Conservation (phyloP, 1,284 basidiomycete genomes). For the Pyrrhoderma lamaoense region DNA sequence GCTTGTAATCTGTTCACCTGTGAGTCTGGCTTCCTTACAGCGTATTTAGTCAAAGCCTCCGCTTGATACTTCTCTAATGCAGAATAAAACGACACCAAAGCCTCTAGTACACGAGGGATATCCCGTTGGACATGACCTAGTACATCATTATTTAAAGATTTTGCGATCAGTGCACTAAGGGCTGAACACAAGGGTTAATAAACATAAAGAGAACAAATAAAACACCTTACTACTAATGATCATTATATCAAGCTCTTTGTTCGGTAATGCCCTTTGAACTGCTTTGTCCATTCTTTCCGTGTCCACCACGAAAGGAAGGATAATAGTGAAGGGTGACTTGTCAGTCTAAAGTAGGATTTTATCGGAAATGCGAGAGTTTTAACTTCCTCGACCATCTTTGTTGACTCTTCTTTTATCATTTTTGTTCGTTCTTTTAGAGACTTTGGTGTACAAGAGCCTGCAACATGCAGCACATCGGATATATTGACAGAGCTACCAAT, state of each 20-base stretch:
- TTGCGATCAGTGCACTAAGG: conserved; percentile 56
- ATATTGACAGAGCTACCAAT: conserved; percentile 38
- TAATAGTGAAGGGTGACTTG: neutral
- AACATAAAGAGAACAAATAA: neutral
- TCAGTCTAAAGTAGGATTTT: neutral
- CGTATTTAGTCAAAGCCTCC: conserved; percentile 32
- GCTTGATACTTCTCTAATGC: conserved; percentile 58
- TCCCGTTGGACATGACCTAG: conserved; percentile 80
- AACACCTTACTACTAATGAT: conserved; percentile 45
- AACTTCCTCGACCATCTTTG: neutral
- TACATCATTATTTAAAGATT: conserved; percentile 70
- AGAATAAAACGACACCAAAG: conserved; percentile 56
- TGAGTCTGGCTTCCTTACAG: conserved; percentile 31
- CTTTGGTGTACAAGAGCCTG: neutral
- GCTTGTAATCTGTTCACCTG: conserved; percentile 11
- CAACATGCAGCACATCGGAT: neutral
- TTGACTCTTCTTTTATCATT: neutral
- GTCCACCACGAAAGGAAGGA: conserved; percentile 41
- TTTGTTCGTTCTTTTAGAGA: too few relatives aligned
- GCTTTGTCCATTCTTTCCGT: conserved; percentile 46
- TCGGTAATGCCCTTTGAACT: conserved; percentile 48
- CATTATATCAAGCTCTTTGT: conserved; percentile 50
- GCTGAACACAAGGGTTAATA: neutral
- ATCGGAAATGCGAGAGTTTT: neutral
- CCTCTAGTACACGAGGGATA: conserved; percentile 74